These are phyloP conservation scores for Chenopodium formosanum DNA, from an alignment of 148 eudicot genomes.

Conservation along the genomic window DNA sequence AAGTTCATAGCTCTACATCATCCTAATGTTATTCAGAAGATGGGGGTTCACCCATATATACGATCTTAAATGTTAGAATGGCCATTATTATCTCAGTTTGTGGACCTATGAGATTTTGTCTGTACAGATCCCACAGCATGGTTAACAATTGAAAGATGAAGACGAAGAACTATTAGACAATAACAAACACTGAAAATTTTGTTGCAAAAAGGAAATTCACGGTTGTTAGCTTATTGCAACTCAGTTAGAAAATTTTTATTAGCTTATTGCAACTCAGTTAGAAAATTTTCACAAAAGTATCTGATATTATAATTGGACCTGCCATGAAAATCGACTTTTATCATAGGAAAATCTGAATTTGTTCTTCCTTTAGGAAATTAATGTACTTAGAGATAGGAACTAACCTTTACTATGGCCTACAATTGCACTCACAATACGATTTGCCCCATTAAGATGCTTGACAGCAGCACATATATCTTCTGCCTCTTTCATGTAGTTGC, in stretches of 20 bases:
- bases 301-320: not conserved
- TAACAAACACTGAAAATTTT: not conserved
- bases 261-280: not conserved
- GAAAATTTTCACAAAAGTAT: not conserved
- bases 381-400: not conserved
- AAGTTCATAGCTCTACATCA: not conserved
- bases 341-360: not conserved
- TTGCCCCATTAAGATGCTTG: slow-evolving; percentile 46
- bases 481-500: slow-evolving; percentile 61
- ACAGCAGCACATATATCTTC: slow-evolving; percentile 71
- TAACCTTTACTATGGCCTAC: slow-evolving; percentile 93
- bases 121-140: not conserved
- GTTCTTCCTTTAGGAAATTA: not conserved
- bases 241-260: not conserved
- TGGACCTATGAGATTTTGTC: not conserved
- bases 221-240: not conserved
- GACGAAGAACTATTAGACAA: not conserved
- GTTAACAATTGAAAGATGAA: not conserved
- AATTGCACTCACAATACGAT: slow-evolving; percentile 52
- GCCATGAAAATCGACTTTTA: not conserved
- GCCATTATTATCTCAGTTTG: not conserved
- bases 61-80: not conserved
- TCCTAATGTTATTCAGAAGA: not conserved
- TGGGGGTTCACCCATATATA: too few relatives aligned
- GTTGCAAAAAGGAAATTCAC: not conserved